These are phyloP conservation scores for Chiua sp. DNA, from an alignment of 1,284 basidiomycete species.

Conservation along the genomic window DNA sequence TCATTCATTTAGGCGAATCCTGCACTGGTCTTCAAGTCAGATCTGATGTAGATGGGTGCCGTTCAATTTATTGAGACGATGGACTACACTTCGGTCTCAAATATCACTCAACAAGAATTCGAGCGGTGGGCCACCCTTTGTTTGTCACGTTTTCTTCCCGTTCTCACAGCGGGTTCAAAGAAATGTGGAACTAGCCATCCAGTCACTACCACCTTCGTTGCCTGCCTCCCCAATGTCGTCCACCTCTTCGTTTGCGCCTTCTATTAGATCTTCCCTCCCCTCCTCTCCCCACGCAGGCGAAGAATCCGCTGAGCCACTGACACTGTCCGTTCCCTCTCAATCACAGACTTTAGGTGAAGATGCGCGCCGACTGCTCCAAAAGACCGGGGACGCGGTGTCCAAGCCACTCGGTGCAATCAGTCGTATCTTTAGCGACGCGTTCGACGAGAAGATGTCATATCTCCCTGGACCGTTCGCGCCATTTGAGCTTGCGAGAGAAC, in stretches of 20 bases:
- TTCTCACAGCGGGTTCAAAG: constrained; percentile 38
- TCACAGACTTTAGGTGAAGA: constrained; percentile 70
- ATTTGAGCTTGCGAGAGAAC: constrained; percentile 59
- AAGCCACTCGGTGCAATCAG: constrained; percentile 89
- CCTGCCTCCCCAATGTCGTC: constrained; percentile 53
- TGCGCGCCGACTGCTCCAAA: constrained; percentile 82
- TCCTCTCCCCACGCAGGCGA: constrained; percentile 76
- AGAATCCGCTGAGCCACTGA: constrained; percentile 81
- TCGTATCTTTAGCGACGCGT: constrained; percentile 81
- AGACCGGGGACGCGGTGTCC: constrained; percentile 87
- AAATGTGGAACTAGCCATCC: constrained; percentile 87
- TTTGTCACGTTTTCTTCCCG: neutral
- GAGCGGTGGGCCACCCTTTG: constrained; percentile 60
- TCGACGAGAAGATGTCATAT: constrained; percentile 64
- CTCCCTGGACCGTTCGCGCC: constrained; percentile 69
- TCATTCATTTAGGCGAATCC: constrained; percentile 3
- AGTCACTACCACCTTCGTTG: constrained; percentile 68
- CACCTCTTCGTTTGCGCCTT: constrained; percentile 28
- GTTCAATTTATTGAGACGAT: constrained; percentile 67
- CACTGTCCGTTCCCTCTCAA: constrained; percentile 60
- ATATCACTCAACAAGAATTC: constrained; percentile 93
- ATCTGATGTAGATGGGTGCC: constrained; percentile 31
- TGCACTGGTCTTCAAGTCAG: constrained; percentile 4
- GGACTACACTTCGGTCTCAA: constrained; percentile 93
- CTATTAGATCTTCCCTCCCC: constrained; percentile 30